A percentile compares a stretch with the other conserved stretches of the same genome.
Evolutionary conservation across 192 early-diverging fungal species (phyloP).

Genomic region (Jimgerdemannia flammicorona): DNA sequence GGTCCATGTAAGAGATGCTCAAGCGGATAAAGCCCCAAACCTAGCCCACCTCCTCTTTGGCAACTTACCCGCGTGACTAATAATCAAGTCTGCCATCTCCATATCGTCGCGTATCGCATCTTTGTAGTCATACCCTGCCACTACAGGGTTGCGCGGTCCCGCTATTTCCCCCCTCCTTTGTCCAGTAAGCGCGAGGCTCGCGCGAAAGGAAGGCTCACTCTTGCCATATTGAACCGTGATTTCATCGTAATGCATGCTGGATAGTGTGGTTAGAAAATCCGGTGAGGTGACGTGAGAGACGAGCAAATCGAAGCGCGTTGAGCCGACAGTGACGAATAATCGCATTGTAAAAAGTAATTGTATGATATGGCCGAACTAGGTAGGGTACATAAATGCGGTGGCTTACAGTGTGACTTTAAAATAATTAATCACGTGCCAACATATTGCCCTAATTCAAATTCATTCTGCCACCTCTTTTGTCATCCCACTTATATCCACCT

Average conservation of each 20-base stretch:
- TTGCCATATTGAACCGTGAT: constrained; percentile 71
- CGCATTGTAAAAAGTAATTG: constrained; percentile 9
- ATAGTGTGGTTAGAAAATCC: constrained; percentile 46
- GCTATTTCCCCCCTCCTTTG: not conserved
- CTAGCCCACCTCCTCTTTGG: not conserved
- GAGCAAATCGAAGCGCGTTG: constrained; percentile 83
- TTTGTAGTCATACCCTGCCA: constrained; percentile 58
- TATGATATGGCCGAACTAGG: too few species aligned
- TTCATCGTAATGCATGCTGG: constrained; percentile 42
- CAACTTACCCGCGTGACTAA: constrained; percentile 73
- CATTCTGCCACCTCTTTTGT: too few species aligned
- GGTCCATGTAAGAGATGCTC: not conserved
- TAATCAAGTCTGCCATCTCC: constrained; percentile 63
- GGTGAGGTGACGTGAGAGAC: constrained; percentile 41
- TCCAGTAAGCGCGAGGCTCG: not conserved
- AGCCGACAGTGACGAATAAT: constrained; percentile 89
- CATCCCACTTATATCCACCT: too few species aligned
- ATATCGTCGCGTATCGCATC: constrained; percentile 49
- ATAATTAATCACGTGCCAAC: too few species aligned
- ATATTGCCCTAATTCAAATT: too few species aligned
- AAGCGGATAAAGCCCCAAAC: not conserved
- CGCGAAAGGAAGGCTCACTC: constrained; percentile 26
- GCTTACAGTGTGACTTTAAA: too few species aligned
- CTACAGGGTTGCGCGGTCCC: constrained; percentile 14
- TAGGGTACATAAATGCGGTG: too few species aligned